Percentiles rank a stretch among this genome's conserved stretches.
Evolutionary conservation across 2,329 filamentous ascomycete species (phyloP).

Genomic region (Diaporthe velutina): DNA sequence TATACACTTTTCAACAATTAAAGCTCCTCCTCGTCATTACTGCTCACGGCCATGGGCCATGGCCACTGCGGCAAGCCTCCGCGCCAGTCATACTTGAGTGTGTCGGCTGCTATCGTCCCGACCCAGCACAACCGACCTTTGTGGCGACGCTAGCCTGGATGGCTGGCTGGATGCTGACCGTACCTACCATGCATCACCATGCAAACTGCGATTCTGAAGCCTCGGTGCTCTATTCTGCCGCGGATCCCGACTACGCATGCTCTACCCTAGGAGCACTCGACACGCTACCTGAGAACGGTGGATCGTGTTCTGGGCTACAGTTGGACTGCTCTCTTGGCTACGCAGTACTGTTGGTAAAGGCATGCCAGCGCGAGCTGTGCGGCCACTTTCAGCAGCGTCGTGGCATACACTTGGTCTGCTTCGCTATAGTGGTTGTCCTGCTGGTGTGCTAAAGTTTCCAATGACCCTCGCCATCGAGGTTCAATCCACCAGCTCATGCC

Average conservation of each 20-base stretch:
- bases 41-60: not conserved
- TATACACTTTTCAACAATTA: not conserved
- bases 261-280: not conserved
- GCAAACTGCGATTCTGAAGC: not conserved
- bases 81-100: not conserved
- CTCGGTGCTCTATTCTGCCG: not conserved
- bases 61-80: not conserved
- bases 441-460: not conserved
- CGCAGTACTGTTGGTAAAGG: not conserved
- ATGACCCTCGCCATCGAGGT: not conserved
- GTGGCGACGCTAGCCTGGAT: slow-evolving; percentile 6
- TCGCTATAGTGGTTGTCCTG: not conserved
- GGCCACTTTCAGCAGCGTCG: not conserved
- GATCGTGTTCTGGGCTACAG: not conserved
- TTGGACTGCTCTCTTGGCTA: not conserved
- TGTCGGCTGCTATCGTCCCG: not conserved
- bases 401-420: not conserved
- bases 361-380: not conserved
- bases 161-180: not conserved
- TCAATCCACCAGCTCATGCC: not conserved
- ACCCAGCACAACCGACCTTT: not conserved
- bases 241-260: not conserved
- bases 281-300: not conserved
- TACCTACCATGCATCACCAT: not conserved
- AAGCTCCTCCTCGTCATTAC: not conserved